Percentiles rank a stretch among this genome's conserved stretches.
Conservation (phyloP, 2,329 filamentous ascomycete species). For the Penicillium sp. region DNA sequence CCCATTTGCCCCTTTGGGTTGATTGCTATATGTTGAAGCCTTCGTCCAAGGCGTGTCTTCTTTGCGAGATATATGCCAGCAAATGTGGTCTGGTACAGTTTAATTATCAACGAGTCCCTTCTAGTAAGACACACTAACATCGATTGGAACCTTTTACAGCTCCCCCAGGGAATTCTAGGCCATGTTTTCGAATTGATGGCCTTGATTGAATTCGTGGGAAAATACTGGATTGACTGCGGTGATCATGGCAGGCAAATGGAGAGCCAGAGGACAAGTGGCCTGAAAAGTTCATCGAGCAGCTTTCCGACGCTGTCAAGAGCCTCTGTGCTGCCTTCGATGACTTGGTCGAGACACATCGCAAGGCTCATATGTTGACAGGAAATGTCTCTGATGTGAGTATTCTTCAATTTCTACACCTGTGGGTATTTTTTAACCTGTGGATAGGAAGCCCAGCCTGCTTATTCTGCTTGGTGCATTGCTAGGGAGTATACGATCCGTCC, state of each 20-base stretch:
- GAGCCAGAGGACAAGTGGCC: too few species aligned
- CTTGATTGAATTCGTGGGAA: neutral
- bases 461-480: neutral
- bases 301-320: too few species aligned
- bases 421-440: neutral
- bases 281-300: too few species aligned
- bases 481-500: neutral
- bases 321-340: neutral
- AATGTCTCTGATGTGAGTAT: neutral
- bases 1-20: too few species aligned
- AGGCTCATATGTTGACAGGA: neutral
- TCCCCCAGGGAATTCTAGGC: neutral
- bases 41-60: too few species aligned
- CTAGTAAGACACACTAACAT: neutral
- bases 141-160: neutral
- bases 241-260: too few species aligned
- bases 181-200: neutral
- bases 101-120: accelerated
- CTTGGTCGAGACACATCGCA: neutral
- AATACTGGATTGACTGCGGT: neutral
- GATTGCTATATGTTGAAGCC: too few species aligned
- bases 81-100: neutral
- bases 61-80: accelerated
- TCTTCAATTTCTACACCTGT: neutral
- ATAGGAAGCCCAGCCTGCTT: neutral